These are phyloP conservation scores for Chalciporus chontae DNA, from an alignment of 768 basidiomycete species.

Conservation along the genomic window DNA sequence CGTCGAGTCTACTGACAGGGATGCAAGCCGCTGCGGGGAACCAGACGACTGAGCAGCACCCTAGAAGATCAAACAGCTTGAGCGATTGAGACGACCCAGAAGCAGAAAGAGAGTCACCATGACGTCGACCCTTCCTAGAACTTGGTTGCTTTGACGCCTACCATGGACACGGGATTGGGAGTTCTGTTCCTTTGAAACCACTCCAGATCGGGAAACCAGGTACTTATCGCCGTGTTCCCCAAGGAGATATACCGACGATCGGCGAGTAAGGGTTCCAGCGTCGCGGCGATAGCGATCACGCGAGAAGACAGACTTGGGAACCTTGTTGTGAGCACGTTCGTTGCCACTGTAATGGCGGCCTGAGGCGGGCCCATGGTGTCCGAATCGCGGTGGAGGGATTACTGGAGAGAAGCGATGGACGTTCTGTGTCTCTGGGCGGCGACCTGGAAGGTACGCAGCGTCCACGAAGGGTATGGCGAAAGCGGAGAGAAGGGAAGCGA, in stretches of 20 bases:
- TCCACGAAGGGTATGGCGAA: conserved; percentile 38
- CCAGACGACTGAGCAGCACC: conserved; percentile 1
- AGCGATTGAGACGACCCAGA: conserved; percentile 7
- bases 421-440: conserved; percentile 11
- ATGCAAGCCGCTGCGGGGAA: conserved; percentile 18
- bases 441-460: conserved; percentile 36
- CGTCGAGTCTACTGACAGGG: conserved; percentile 17
- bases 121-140: conserved; percentile 46
- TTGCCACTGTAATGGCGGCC: conserved; percentile 8
- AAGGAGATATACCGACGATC: conserved; percentile 22
- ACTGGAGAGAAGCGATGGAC: neutral
- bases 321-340: conserved; percentile 4
- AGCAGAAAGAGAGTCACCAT: conserved; percentile 35
- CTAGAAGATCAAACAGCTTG: neutral
- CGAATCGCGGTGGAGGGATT: conserved; percentile 14
- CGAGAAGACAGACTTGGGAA: conserved; percentile 17
- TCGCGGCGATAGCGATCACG: conserved; percentile 17
- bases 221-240: conserved; percentile 28
- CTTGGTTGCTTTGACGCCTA: conserved; percentile 22
- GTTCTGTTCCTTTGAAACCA: neutral
- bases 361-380: neutral
- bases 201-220: conserved; percentile 16
- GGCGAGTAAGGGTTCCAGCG: conserved; percentile 7
- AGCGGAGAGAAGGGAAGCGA: conserved; percentile 44
- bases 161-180: neutral